Conservation (phyloP, 352 stramenopile species). For the Pythium periplocum region DNA sequence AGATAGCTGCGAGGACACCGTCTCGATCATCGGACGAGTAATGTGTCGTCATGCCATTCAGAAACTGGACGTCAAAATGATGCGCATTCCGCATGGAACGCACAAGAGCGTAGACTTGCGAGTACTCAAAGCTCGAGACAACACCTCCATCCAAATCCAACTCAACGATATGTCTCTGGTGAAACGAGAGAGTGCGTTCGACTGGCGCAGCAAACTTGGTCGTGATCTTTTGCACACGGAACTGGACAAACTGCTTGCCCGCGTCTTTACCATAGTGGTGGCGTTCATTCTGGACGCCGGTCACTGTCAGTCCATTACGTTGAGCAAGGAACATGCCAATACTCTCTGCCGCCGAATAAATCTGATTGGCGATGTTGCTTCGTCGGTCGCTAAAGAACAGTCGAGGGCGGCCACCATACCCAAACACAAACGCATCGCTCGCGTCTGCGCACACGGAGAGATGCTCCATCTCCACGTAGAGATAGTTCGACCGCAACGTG, state of each 20-base stretch:
- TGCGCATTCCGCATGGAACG: constrained; percentile 31
- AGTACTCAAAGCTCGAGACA: constrained; percentile 56
- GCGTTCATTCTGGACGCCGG: constrained; percentile 44
- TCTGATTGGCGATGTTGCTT: constrained; percentile 39
- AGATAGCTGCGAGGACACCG: constrained; percentile 66
- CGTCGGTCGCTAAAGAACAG: constrained; percentile 72
- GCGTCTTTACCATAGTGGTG: constrained; percentile 35
- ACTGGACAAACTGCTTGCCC: constrained; percentile 63
- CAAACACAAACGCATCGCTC: constrained; percentile 55
- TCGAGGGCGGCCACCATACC: constrained; percentile 57
- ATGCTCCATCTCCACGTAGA: constrained; percentile 81
- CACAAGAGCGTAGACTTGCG: constrained; percentile 67
- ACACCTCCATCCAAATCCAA: constrained; percentile 43
- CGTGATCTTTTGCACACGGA: constrained; percentile 58
- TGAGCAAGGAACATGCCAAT: constrained; percentile 55
- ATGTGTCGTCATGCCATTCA: constrained; percentile 48
- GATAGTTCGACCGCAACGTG: constrained; percentile 59
- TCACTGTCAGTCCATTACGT: constrained; percentile 26
- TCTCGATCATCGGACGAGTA: constrained; percentile 69
- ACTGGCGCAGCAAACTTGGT: constrained; percentile 50
- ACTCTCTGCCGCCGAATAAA: constrained; percentile 47
- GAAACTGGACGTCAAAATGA: constrained; percentile 75
- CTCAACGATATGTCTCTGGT: constrained; percentile 69
- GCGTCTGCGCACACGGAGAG: constrained; percentile 49
- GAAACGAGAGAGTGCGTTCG: constrained; percentile 52